Evolutionary conservation across 768 basidiomycete species (phyloP).

Genomic region (Lactarius vividus): DNA sequence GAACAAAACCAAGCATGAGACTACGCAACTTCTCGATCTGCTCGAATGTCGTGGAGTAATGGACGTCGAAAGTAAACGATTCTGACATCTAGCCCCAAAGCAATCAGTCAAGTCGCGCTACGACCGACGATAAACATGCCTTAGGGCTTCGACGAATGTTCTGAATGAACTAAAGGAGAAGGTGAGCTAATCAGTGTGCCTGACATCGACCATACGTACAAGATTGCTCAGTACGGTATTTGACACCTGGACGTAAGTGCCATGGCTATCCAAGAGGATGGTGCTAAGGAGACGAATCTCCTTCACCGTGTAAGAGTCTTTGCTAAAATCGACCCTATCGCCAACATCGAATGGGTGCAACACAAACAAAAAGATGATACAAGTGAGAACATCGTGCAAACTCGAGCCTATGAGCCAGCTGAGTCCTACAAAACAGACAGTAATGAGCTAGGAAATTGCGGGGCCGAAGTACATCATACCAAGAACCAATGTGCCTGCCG

Average conservation of each 20-base stretch:
- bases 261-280: conserved; percentile 60
- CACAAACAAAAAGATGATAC: conserved; percentile 90
- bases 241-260: conserved; percentile 66
- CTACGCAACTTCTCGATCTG: conserved; percentile 73
- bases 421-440: conserved; percentile 45
- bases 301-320: conserved; percentile 70
- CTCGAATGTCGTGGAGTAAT: conserved; percentile 75
- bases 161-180: conserved; percentile 53
- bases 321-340: conserved; percentile 56
- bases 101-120: conserved; percentile 11
- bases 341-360: conserved; percentile 84
- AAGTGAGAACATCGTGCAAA: conserved; percentile 75
- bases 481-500: conserved; percentile 62
- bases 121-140: conserved; percentile 35
- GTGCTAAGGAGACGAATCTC: conserved; percentile 85
- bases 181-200: background rate
- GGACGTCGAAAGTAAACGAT: conserved; percentile 77
- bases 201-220: conserved; percentile 36
- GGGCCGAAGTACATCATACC: conserved; percentile 32
- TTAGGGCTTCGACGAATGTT: conserved; percentile 72
- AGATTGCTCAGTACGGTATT: conserved; percentile 57
- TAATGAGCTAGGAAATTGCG: background rate
- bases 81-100: conserved; percentile 58
- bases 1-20: conserved; percentile 78
- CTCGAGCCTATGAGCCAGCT: conserved; percentile 86